These are phyloP conservation scores for Diutina scorzettiae DNA, from an alignment of 1,139 yeast genomes.

Conservation along the genomic window DNA sequence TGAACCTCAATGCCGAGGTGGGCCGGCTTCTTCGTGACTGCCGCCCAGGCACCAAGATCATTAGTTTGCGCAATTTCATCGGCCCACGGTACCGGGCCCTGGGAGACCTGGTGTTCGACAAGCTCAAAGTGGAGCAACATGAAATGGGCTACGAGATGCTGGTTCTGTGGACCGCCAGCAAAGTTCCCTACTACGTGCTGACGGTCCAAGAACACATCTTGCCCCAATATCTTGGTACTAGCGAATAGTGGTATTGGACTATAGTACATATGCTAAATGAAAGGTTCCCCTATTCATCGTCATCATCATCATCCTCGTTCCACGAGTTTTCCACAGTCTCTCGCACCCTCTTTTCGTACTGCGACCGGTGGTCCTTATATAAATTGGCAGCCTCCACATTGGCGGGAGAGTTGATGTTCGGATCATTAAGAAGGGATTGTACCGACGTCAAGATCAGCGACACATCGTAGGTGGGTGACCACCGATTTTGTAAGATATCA, in stretches of 20 bases:
- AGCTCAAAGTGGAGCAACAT: conserved; percentile 45
- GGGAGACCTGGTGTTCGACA: conserved; percentile 48
- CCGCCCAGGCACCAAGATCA: conserved; percentile 65
- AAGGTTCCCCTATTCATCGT: conserved; percentile 19
- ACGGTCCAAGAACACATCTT: conserved; percentile 35
- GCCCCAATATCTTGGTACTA: not conserved
- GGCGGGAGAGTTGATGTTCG: conserved; percentile 94
- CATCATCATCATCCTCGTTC: conserved; percentile 50
- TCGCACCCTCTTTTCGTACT: conserved; percentile 80
- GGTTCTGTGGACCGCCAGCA: conserved; percentile 86
- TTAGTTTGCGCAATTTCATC: conserved; percentile 67
- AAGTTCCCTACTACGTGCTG: conserved; percentile 70
- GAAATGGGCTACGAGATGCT: conserved; percentile 37
- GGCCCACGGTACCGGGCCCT: conserved; percentile 44
- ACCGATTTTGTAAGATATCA: conserved; percentile 89
- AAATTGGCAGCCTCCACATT: conserved; percentile 96
- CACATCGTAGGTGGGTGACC: conserved; percentile 99
- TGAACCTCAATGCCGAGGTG: conserved; percentile 54
- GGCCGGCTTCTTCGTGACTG: conserved; percentile 52
- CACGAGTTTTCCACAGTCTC: conserved; percentile 90
- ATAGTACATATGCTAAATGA: not conserved
- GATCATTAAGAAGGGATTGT: conserved; percentile 83
- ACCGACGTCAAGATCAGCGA: conserved; percentile 90
- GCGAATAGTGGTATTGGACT: not conserved
- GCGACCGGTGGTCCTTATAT: conserved; percentile 89